These are phyloP conservation scores for Capronia epimyces DNA, from an alignment of 2,329 filamentous ascomycete species.

Conservation along the genomic window DNA sequence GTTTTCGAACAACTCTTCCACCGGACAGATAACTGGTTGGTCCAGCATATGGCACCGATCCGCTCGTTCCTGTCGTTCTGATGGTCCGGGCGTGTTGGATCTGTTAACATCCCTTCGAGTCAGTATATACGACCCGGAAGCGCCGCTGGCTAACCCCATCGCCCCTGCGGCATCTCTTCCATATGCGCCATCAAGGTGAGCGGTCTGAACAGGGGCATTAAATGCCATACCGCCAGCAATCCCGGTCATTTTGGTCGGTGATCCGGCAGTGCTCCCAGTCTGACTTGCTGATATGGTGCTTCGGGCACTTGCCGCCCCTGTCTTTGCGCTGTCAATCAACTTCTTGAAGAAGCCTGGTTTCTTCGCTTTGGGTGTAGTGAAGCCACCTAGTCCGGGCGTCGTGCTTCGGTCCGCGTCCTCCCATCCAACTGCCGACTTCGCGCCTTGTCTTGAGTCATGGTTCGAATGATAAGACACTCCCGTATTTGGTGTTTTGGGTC, in stretches of 20 bases:
- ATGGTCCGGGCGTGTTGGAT: constrained; percentile 85
- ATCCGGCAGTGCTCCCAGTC: constrained; percentile 39
- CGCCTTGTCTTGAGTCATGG: constrained; percentile 57
- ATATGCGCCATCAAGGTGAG: constrained; percentile 32
- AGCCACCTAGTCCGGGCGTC: constrained; percentile 68
- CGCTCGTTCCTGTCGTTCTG: constrained; percentile 75
- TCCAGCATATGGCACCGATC: constrained; percentile 95
- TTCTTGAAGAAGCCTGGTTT: constrained; percentile 93
- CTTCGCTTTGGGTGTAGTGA: constrained; percentile 67
- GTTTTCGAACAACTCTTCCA: constrained; percentile 79
- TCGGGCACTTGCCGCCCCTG: constrained; percentile 80
- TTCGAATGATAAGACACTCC: constrained; percentile 89
- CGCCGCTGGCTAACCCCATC: constrained; percentile 57
- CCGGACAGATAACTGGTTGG: constrained; percentile 76
- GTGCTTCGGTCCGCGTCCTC: constrained; percentile 39
- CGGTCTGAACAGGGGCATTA: constrained; percentile 28
- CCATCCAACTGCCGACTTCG: constrained; percentile 63
- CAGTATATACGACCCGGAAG: constrained; percentile 82
- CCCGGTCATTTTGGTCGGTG: constrained; percentile 49
- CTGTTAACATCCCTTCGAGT: constrained; percentile 92
- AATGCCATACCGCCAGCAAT: constrained; percentile 48
- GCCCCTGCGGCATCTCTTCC: constrained; percentile 58
- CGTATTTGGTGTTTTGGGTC: constrained; percentile 56
- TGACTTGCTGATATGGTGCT: constrained; percentile 71
- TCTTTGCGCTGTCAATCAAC: constrained; percentile 89